phyloP scores from a whole-genome alignment of 2,329 filamentous ascomycete species.

The Colletotrichum navitas region DNA sequence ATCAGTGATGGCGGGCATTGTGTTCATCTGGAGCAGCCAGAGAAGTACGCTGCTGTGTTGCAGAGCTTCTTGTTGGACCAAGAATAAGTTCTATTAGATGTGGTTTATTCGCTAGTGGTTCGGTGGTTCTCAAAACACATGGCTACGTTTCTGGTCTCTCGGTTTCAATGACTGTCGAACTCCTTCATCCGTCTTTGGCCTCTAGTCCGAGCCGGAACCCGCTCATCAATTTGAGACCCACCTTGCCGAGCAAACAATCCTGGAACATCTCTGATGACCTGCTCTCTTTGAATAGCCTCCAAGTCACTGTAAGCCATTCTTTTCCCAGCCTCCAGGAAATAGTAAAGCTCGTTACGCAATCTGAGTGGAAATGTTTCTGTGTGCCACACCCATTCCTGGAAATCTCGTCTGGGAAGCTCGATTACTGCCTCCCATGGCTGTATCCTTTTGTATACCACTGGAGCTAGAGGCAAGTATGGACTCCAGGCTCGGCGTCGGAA shows the following conservation, averaged over 20 bases:
- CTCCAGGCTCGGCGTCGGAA: conserved; percentile 44
- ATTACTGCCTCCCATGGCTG: conserved; percentile 40
- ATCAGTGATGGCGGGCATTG: conserved; percentile 53
- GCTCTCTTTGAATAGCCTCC: conserved; percentile 38
- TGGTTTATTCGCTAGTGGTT: not conserved
- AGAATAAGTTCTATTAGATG: not conserved
- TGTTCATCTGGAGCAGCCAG: conserved; percentile 50
- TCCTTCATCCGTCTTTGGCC: not conserved
- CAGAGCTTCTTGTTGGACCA: conserved; percentile 38
- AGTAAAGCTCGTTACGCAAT: conserved; percentile 41
- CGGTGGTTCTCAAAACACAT: not conserved
- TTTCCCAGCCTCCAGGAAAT: conserved; percentile 40
- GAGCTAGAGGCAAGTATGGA: conserved; percentile 42
- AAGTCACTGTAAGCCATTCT: conserved; percentile 42
- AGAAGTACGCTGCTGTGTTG: conserved; percentile 47
- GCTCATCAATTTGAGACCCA: not conserved
- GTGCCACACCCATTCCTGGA: conserved; percentile 39
- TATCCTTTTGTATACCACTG: conserved; percentile 35
- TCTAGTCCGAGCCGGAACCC: too few species aligned
- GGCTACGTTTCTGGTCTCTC: too few species aligned
- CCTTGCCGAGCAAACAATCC: conserved; percentile 24
- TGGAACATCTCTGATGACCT: conserved; percentile 36
- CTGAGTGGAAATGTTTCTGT: conserved; percentile 39
- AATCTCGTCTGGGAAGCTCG: not conserved
- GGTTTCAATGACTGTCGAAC: not conserved